A percentile compares a stretch with the other conserved stretches of the same genome.
phyloP scores from a whole-genome alignment of 2,329 filamentous ascomycete species.

The Xylaria polymorpha region DNA sequence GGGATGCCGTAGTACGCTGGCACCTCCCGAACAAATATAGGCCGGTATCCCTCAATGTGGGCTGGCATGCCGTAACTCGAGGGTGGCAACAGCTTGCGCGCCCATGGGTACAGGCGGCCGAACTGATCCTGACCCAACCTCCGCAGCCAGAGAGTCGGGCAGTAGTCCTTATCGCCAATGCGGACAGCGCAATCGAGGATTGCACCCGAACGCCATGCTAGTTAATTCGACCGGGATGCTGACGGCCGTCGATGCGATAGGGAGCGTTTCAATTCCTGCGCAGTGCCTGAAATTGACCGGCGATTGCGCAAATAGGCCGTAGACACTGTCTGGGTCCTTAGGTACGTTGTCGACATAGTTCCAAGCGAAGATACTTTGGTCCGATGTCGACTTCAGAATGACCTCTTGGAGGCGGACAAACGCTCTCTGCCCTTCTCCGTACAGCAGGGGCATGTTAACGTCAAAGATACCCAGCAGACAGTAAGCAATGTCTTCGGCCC shows the following conservation, averaged over 20 bases:
- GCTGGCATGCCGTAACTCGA: constrained; percentile 8
- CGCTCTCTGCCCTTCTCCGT: constrained; percentile 6
- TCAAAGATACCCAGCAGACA: constrained; percentile 14
- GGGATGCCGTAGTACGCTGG: constrained; percentile 4
- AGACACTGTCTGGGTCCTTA: background rate
- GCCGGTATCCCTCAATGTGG: constrained; percentile 5
- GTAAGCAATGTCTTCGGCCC: constrained; percentile 11
- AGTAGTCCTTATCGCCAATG: constrained; percentile 1
- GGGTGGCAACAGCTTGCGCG: constrained; percentile 1
- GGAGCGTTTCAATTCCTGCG: background rate
- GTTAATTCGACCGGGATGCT: background rate
- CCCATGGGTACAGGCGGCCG: background rate
- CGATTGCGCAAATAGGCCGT: constrained; percentile 2
- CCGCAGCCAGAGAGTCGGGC: background rate
- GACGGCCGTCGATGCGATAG: background rate
- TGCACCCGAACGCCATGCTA: background rate
- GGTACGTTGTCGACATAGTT: background rate
- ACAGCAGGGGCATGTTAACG: constrained; percentile 13
- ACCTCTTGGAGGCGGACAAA: constrained; percentile 16
- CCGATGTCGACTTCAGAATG: background rate
- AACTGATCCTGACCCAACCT: constrained; percentile 1
- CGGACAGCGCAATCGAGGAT: constrained; percentile 6
- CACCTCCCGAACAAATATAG: constrained; percentile 2
- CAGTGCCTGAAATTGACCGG: constrained; percentile 1
- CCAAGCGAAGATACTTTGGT: constrained; percentile 15